Evolutionary conservation across 1,139 yeast species (phyloP).

Genomic region (Debaryomyces udenii): DNA sequence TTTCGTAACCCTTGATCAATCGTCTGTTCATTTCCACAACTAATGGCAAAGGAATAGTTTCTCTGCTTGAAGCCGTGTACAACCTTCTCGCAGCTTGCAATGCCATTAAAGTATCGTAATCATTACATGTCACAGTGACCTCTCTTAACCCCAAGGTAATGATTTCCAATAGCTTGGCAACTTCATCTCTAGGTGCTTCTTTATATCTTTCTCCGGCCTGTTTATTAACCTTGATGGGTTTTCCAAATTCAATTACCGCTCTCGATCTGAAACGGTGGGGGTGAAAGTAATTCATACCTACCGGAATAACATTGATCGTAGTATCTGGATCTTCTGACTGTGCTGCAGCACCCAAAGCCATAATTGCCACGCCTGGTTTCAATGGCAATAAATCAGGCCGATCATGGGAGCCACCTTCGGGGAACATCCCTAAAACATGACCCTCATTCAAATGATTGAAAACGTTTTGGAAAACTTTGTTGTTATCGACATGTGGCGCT

Average conservation of each 20-base stretch:
- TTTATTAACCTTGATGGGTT: conserved; percentile 42
- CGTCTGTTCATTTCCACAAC: conserved; percentile 51
- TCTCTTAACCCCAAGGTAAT: conserved; percentile 33
- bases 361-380: conserved; percentile 53
- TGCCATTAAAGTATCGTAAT: conserved; percentile 37
- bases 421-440: conserved; percentile 68
- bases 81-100: conserved; percentile 45
- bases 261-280: conserved; percentile 51
- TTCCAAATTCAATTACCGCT: conserved; percentile 51
- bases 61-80: conserved; percentile 39
- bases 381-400: conserved; percentile 44
- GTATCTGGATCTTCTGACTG: conserved; percentile 35
- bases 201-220: conserved; percentile 29
- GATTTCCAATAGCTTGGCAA: conserved; percentile 24
- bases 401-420: conserved; percentile 57
- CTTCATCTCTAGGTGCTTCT: conserved; percentile 20
- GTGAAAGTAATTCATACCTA: conserved; percentile 51
- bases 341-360: conserved; percentile 51
- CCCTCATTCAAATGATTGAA: conserved; percentile 61
- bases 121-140: conserved; percentile 37
- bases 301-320: conserved; percentile 44
- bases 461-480: conserved; percentile 60
- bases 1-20: conserved; percentile 43
- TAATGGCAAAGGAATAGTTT: conserved; percentile 43
- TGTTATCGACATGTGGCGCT: conserved; percentile 69